phyloP scores from a whole-genome alignment of 129 eudicot species.

The Cynara cardunculus region DNA sequence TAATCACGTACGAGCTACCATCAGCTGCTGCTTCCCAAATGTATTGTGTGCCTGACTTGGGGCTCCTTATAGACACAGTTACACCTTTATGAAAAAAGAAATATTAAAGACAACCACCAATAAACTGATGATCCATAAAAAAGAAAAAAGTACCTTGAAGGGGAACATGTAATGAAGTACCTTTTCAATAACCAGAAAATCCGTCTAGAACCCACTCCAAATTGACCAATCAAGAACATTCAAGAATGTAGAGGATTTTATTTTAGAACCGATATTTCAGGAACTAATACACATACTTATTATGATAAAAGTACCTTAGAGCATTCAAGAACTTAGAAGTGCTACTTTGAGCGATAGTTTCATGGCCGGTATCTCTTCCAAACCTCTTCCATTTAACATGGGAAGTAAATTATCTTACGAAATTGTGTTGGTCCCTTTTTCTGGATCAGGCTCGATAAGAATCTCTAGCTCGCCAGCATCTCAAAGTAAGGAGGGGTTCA shows the following conservation, averaged over 20 bases:
- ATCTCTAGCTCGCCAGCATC: constrained; percentile 85
- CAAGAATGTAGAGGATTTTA: not conserved
- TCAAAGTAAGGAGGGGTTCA: constrained; percentile 81
- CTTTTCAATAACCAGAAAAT: constrained; percentile 86
- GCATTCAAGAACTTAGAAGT: constrained; percentile 87
- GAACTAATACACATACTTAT: not conserved
- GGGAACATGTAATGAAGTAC: constrained; percentile 20
- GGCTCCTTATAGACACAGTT: constrained; percentile 78
- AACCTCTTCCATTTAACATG: not conserved
- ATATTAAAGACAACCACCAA: not conserved
- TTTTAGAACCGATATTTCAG: not conserved
- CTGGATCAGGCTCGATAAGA: constrained; percentile 83
- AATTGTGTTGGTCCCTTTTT: constrained; percentile 81
- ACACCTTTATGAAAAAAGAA: constrained; percentile 39
- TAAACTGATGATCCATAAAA: not conserved
- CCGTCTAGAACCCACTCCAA: no score
- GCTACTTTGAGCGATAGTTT: constrained; percentile 96
- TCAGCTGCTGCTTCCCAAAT: constrained; percentile 93
- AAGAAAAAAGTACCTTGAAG: not conserved
- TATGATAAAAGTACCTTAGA: constrained; percentile 4
- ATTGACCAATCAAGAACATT: no score
- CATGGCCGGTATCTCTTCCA: constrained; percentile 88
- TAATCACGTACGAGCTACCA: constrained; percentile 68
- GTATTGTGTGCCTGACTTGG: constrained; percentile 80
- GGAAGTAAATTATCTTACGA: constrained; percentile 55